Conservation (phyloP, 1,284 basidiomycete genomes). For the Melanopsichium pennsylvanicum region DNA sequence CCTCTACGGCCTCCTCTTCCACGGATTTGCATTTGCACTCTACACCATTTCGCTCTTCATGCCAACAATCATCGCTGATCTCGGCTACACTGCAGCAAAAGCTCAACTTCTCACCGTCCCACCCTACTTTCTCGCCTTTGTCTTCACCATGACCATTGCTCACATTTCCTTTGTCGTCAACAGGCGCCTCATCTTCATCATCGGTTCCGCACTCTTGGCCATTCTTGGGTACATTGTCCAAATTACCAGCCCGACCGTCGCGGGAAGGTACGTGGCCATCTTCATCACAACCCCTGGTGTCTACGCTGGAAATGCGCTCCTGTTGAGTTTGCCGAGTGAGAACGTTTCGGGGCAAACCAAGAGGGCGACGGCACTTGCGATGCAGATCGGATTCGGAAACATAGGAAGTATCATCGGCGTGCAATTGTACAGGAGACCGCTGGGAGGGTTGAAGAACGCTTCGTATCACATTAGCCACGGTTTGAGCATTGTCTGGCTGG, state of each 20-base stretch:
- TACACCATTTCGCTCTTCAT: slow-evolving; percentile 56
- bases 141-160: slow-evolving; percentile 67
- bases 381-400: slow-evolving; percentile 76
- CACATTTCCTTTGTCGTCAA: slow-evolving; percentile 68
- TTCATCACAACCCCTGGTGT: slow-evolving; percentile 73
- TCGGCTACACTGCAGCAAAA: slow-evolving; percentile 73
- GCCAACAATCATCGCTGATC: slow-evolving; percentile 71
- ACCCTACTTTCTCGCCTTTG: slow-evolving; percentile 70
- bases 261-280: slow-evolving; percentile 73
- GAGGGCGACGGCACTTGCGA: slow-evolving; percentile 73
- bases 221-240: slow-evolving; percentile 76
- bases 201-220: slow-evolving; percentile 70
- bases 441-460: slow-evolving; percentile 66
- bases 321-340: slow-evolving; percentile 72
- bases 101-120: slow-evolving; percentile 75
- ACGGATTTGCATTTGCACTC: slow-evolving; percentile 70
- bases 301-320: slow-evolving; percentile 73
- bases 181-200: slow-evolving; percentile 70
- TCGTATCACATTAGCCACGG: slow-evolving; percentile 73
- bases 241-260: slow-evolving; percentile 70
- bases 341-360: slow-evolving; percentile 78
- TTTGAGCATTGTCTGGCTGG: slow-evolving; percentile 52
- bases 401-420: slow-evolving; percentile 72
- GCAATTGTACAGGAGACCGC: slow-evolving; percentile 72
- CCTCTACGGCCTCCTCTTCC: slow-evolving; percentile 74